Percentiles rank a stretch among this genome's conserved stretches.
Conservation (phyloP, 495 filamentous ascomycete genomes). For the Peziza echinospora region DNA sequence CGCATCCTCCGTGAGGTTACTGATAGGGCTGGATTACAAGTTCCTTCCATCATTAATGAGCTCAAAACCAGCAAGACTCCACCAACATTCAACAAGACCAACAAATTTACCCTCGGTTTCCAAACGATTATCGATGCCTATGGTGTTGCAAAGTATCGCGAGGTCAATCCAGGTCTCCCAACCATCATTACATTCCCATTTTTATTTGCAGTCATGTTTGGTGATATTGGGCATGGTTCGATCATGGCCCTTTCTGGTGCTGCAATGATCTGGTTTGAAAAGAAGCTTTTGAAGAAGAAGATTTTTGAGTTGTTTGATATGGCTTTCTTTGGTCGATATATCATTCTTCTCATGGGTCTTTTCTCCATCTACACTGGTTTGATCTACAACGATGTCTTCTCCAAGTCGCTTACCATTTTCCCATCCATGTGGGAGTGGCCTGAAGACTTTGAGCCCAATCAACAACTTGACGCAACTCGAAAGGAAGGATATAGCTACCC, state of each 20-base stretch:
- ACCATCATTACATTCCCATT: slow-evolving; percentile 96
- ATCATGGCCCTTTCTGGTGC: slow-evolving; percentile 62
- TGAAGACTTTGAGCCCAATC: slow-evolving; percentile 35
- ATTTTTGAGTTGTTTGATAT: slow-evolving; percentile 87
- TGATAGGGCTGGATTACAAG: slow-evolving; percentile 76
- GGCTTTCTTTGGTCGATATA: slow-evolving; percentile 96
- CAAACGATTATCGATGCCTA: slow-evolving; percentile 99
- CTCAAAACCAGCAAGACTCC: slow-evolving; percentile 91
- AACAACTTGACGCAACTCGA: slow-evolving; percentile 39
- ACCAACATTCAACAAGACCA: slow-evolving; percentile 86
- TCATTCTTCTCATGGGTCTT: slow-evolving; percentile 91
- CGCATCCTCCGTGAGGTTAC: slow-evolving; percentile 94
- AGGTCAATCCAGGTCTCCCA: slow-evolving; percentile 88
- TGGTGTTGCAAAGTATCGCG: slow-evolving; percentile 85
- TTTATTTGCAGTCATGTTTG: slow-evolving; percentile 98
- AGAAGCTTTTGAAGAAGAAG: slow-evolving; percentile 59
- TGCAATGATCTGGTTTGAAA: slow-evolving; percentile 92
- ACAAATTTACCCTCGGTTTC: slow-evolving; percentile 94
- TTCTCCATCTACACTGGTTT: slow-evolving; percentile 95
- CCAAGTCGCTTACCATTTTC: slow-evolving; percentile 71
- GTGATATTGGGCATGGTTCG: slow-evolving; percentile 77
- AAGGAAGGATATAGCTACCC: slow-evolving; percentile 58
- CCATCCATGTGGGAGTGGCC: slow-evolving; percentile 78
- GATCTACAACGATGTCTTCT: slow-evolving; percentile 97
- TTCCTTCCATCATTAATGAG: slow-evolving; percentile 93